Conservation (phyloP, 805 yeast species). For the Saccharomycopsis sp. region DNA sequence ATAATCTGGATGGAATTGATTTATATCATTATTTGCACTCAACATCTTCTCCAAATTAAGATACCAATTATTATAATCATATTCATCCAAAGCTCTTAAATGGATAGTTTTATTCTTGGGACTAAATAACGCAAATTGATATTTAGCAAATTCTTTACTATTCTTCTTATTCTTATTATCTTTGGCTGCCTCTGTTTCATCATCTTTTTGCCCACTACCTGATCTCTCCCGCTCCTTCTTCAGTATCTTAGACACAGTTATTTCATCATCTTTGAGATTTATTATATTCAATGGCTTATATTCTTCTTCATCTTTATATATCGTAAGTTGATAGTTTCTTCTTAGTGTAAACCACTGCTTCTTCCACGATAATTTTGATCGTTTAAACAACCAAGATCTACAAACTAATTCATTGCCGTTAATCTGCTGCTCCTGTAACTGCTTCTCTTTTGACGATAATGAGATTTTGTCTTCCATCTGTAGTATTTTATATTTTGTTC, state of each 20-base stretch:
- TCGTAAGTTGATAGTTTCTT: constrained; percentile 15
- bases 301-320: constrained; percentile 21
- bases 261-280: constrained; percentile 15
- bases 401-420: constrained; percentile 20
- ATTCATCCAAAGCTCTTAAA: constrained; percentile 22
- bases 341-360: constrained; percentile 21
- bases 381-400: constrained; percentile 16
- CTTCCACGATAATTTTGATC: constrained; percentile 18
- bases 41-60: constrained; percentile 18
- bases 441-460: neutral
- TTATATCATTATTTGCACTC: constrained; percentile 15
- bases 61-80: constrained; percentile 24
- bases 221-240: constrained; percentile 9
- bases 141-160: constrained; percentile 7
- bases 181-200: neutral
- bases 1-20: too few relatives aligned
- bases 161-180: neutral
- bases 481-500: too few relatives aligned
- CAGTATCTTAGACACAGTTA: constrained; percentile 15
- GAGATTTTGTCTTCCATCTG: neutral
- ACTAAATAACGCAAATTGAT: constrained; percentile 20
- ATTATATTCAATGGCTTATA: constrained; percentile 19
- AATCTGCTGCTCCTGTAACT: constrained; percentile 10
- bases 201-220: neutral
- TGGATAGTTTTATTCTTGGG: constrained; percentile 22